Evolutionary conservation across 108 stramenopile species (phyloP), one percentile per base, ranked within the genome.

Genomic region (Nannochloropsis granulata): DNA sequence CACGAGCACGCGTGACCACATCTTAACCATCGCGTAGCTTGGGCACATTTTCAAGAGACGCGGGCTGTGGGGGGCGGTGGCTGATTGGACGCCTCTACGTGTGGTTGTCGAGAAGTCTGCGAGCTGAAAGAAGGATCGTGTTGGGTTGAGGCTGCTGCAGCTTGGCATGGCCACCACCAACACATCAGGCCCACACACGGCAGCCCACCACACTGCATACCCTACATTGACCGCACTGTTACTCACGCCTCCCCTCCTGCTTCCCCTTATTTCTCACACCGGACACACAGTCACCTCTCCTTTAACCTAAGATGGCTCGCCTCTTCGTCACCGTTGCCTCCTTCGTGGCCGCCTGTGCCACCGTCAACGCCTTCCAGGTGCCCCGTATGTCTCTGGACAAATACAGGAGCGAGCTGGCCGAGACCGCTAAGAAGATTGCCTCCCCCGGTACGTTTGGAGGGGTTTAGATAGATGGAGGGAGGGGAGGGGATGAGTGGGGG

Each of bases 341-440:
- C 56, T n/a, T 71, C 21, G 56, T 71, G 56, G 56, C 56, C 56
- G 56, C 56, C 56, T 71, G 56, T 71, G 56, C 56, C 56, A 71
- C 56, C 21, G 56, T 71, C 16, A 71, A 71, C 56, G 56, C 56
- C n/a, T 71, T 71, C 56, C 56, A 71, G n/a, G 56, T 71, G 81
- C 25, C 83, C 44, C 86, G 83, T 45, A 87, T 87, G 86, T 81
- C 80, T 25, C 46, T 87, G 14, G 43, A 21, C 23, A 45, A 87
- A 8, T 87, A 87, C 86, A 87, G 83, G 83, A 83, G 83, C 14
- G 86, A 87, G 86, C 83, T 87, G 7, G 86, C 86, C 12, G 56
- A 44, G 19, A 87, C 86, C 43, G 86, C 86, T 13, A 87, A 87
- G 83, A 46, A 44, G 44, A 87, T 87, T 83, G 86, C 86, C 16